Evolutionary conservation across 2,329 filamentous ascomycete species (phyloP).

Genomic region (Coniochaeta ligniaria): DNA sequence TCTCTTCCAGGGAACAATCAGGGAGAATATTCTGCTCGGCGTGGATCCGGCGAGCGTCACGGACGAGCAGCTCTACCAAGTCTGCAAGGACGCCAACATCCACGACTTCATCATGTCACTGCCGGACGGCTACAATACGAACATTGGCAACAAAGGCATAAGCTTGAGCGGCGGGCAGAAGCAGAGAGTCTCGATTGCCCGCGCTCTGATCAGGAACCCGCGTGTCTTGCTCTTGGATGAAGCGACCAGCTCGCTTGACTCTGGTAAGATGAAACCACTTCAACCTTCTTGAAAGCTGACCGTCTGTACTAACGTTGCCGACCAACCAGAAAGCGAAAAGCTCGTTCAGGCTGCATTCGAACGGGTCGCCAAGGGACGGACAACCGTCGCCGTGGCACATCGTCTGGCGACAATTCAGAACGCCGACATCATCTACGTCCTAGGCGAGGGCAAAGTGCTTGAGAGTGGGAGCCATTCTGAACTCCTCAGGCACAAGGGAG

Average conservation of each 20-base stretch:
- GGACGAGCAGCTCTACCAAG: conserved; percentile 43
- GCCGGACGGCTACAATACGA: conserved; percentile 60
- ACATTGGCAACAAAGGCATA: conserved; percentile 60
- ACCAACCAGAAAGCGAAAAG: conserved; percentile 34
- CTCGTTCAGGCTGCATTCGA: conserved; percentile 64
- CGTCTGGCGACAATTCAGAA: conserved; percentile 71
- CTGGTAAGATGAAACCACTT: conserved; percentile 13
- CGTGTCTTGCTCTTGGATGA: conserved; percentile 64
- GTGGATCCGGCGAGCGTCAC: conserved; percentile 45
- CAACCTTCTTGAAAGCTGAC: neutral
- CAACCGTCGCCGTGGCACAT: conserved; percentile 73
- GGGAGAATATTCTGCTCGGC: conserved; percentile 63
- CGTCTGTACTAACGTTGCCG: conserved; percentile 1
- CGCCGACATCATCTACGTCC: conserved; percentile 72
- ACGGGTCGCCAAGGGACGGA: conserved; percentile 48
- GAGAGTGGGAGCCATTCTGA: conserved; percentile 47
- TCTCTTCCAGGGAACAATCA: conserved; percentile 61
- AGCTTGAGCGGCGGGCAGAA: conserved; percentile 63
- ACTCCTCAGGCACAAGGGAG: conserved; percentile 40
- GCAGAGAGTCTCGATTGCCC: conserved; percentile 62
- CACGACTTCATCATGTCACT: conserved; percentile 64
- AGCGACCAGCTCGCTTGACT: conserved; percentile 64
- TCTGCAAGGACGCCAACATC: conserved; percentile 56
- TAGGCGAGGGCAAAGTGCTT: conserved; percentile 56
- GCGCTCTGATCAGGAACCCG: conserved; percentile 60